Evolutionary conservation across 495 filamentous ascomycete genomes (phyloP), one percentile per base, ranked within the genome.

Genomic region (Tuber aestivum): DNA sequence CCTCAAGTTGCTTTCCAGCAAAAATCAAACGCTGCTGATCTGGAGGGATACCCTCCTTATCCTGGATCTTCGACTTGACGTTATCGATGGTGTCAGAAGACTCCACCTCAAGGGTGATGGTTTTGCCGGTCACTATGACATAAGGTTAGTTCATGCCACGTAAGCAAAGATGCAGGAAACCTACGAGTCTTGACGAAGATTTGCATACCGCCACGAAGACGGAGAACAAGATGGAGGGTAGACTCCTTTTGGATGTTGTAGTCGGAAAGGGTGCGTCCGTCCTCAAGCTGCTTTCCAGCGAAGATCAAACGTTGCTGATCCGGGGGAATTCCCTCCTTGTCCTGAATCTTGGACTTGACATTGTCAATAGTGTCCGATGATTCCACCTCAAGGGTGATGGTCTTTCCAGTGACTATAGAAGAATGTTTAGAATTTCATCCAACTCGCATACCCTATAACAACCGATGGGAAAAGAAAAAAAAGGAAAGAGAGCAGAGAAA

Each of bases 161-260:
- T 65, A 20, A 18, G 18, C 27, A 18, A 6, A 96, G 85, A 93
- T 97, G 89, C 97, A 96, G 27, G 14, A 65, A 65, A 65, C 56
- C 0, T 80, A 70, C 70, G 81, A 0, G 88, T 89, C 87, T 90
- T 90, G 77, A 90, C 88, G 80, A 88, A 97, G 85, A 98, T 98
- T 85, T 98, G 95, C 95, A 98, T 98, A 84, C 95, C 95, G 86
- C 95, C 95, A 87, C 95, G 95, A 18, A 98, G 94, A 86, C 95
- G 95, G 74, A 98, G 94, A 76, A 98, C 95, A 50, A 98, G 87
- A 84, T 98, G 95, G 44, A 97, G 92, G 38, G 95, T 97, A 32
- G 91, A 94, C 86, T 97, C 95, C 89, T 97, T 98, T 87, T 97
- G 95, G 75, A 98, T 97, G 85, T 97, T 98, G 88, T 98, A 98